These are phyloP conservation scores for Plasmodium coatneyi DNA, from an alignment of 169 alveolate species.

Conservation along the genomic window DNA sequence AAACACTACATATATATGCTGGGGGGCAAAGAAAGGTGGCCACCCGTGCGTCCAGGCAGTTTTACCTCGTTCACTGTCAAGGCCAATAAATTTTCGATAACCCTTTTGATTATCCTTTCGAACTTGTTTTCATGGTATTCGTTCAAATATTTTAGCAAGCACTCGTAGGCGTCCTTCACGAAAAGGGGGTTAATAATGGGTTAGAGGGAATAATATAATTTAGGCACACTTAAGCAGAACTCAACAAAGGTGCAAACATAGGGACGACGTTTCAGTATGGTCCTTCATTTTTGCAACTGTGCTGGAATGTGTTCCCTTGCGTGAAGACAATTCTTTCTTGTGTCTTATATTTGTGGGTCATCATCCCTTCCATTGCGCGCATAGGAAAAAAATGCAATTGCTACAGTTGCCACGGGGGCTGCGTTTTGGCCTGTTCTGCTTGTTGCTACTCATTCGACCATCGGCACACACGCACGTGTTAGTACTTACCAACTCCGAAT, in stretches of 20 bases:
- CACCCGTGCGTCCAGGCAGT: not conserved
- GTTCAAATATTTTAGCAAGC: conserved; percentile 55
- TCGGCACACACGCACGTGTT: not conserved
- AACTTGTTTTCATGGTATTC: conserved; percentile 70
- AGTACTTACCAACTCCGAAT: conserved; percentile 47
- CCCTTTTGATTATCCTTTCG: conserved; percentile 47
- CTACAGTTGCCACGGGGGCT: not conserved
- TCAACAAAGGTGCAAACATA: not conserved
- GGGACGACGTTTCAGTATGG: not conserved
- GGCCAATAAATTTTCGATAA: conserved; percentile 1
- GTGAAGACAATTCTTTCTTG: not conserved
- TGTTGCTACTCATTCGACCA: not conserved
- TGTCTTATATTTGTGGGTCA: not conserved
- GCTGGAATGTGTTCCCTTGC: not conserved
- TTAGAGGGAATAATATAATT: not conserved
- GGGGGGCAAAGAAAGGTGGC: not conserved
- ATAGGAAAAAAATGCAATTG: not conserved
- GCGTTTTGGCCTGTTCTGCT: not conserved
- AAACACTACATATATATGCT: not conserved
- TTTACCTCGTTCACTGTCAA: conserved; percentile 41
- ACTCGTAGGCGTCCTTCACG: conserved; percentile 57
- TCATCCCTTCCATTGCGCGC: not conserved
- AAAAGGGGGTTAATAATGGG: not conserved
- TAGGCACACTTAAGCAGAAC: not conserved
- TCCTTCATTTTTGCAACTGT: not conserved